Evolutionary conservation across 2,329 filamentous ascomycete species (phyloP).

Genomic region (Apiospora koreana): DNA sequence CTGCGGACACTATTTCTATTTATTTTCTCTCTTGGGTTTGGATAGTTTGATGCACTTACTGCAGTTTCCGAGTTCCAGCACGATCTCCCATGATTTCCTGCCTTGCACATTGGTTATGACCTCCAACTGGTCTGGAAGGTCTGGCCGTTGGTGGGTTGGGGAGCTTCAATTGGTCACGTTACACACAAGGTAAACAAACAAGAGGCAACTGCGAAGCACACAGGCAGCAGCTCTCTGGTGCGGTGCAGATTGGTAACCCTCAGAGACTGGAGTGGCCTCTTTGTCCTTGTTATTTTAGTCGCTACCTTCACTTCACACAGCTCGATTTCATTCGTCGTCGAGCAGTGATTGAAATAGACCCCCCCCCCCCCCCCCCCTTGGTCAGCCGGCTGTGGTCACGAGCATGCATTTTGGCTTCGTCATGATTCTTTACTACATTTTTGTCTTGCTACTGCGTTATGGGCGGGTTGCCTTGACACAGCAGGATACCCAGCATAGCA

Average conservation of each 20-base stretch:
- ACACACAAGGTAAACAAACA: not conserved
- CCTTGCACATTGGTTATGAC: not conserved
- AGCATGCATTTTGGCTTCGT: not conserved
- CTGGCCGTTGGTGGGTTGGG: not conserved
- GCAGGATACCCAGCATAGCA: not conserved
- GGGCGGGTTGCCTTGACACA: not conserved
- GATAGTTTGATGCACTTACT: not conserved
- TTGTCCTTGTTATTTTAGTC: not conserved
- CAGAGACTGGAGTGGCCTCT: not conserved
- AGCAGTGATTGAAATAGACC: not conserved
- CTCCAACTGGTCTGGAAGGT: not conserved
- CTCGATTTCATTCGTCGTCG: not conserved
- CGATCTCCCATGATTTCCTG: not conserved
- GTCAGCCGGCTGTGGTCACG: not conserved
- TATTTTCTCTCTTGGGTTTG: not conserved
- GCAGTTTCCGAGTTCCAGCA: not conserved
- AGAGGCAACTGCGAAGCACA: not conserved
- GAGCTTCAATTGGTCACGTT: not conserved
- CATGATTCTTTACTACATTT: not conserved
- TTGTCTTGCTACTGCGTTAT: not conserved
- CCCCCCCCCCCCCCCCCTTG: no score
- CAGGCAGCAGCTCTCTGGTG: not conserved
- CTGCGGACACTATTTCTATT: not conserved
- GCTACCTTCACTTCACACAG: not conserved
- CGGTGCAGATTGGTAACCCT: not conserved